phyloP scores from a whole-genome alignment of 192 early-diverging fungal species.

The Dispira simplex region DNA sequence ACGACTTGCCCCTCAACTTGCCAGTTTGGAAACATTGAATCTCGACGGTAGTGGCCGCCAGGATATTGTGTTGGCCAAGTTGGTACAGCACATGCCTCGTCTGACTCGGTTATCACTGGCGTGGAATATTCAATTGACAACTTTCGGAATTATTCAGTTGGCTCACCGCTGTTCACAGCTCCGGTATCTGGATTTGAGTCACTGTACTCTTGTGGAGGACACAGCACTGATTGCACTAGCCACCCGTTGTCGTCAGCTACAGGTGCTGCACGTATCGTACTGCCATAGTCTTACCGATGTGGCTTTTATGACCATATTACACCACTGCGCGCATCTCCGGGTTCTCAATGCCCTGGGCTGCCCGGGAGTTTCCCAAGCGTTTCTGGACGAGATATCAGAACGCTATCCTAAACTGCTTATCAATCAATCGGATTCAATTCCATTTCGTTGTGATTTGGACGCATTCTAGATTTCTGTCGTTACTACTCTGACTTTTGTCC shows the following conservation, averaged over 20 bases:
- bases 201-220: constrained; percentile 36
- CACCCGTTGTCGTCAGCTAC: constrained; percentile 16
- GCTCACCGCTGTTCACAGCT: constrained; percentile 30
- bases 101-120: constrained; percentile 31
- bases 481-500: too few species aligned
- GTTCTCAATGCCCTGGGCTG: constrained; percentile 34
- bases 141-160: constrained; percentile 37
- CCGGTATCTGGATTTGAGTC: constrained; percentile 33
- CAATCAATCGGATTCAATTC: not conserved
- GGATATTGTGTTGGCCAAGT: constrained; percentile 40
- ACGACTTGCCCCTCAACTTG: constrained; percentile 28
- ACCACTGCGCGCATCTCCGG: constrained; percentile 15
- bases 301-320: constrained; percentile 25
- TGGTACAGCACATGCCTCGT: constrained; percentile 25
- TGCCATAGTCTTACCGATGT: constrained; percentile 24
- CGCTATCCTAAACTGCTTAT: not conserved
- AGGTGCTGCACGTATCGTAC: constrained; percentile 30
- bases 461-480: too few species aligned
- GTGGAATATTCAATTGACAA: constrained; percentile 36
- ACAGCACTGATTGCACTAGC: constrained; percentile 31
- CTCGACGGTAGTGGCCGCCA: constrained; percentile 34
- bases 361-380: constrained; percentile 15
- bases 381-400: not conserved
- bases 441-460: not conserved
- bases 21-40: constrained; percentile 25